These are phyloP conservation scores for Kwoniella europaea DNA, from an alignment of 768 basidiomycete genomes.

Conservation along the genomic window DNA sequence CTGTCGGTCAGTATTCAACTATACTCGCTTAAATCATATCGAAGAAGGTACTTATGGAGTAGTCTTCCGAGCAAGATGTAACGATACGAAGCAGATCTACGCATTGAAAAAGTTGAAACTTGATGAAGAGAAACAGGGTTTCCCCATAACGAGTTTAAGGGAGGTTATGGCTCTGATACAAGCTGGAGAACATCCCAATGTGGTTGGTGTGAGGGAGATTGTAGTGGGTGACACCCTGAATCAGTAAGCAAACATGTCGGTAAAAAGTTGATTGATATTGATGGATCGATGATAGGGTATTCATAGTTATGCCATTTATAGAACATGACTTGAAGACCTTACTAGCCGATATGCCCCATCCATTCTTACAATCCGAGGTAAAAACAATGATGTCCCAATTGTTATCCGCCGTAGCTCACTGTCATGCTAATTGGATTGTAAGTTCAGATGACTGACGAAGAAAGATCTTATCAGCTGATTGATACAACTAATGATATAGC, in stretches of 20 bases:
- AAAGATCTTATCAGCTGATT: too few relatives aligned
- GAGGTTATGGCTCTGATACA: slow-evolving; percentile 96
- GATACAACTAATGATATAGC: slow-evolving; percentile 40
- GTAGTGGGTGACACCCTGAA: slow-evolving; percentile 98
- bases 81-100: slow-evolving; percentile 91
- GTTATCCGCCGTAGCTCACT: slow-evolving; percentile 87
- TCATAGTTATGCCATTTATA: slow-evolving; percentile 99
- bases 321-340: slow-evolving; percentile 99
- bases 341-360: slow-evolving; percentile 89
- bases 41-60: slow-evolving; percentile 98
- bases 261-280: too few relatives aligned
- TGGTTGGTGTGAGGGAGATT: slow-evolving; percentile 94
- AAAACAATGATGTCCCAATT: slow-evolving; percentile 95
- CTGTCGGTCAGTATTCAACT: slow-evolving; percentile 90
- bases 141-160: slow-evolving; percentile 93
- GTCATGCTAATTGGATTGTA: slow-evolving; percentile 92
- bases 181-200: slow-evolving; percentile 87
- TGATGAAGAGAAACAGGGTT: slow-evolving; percentile 97
- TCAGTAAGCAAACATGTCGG: slow-evolving; percentile 71
- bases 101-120: slow-evolving; percentile 97
- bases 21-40: slow-evolving; percentile 94
- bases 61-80: slow-evolving; percentile 94
- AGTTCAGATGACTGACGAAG: slow-evolving; percentile 9
- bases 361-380: slow-evolving; percentile 96
- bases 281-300: slow-evolving; percentile 68